phyloP scores from a whole-genome alignment of 495 filamentous ascomycete genomes.

The Annulohypoxylon stygium region DNA sequence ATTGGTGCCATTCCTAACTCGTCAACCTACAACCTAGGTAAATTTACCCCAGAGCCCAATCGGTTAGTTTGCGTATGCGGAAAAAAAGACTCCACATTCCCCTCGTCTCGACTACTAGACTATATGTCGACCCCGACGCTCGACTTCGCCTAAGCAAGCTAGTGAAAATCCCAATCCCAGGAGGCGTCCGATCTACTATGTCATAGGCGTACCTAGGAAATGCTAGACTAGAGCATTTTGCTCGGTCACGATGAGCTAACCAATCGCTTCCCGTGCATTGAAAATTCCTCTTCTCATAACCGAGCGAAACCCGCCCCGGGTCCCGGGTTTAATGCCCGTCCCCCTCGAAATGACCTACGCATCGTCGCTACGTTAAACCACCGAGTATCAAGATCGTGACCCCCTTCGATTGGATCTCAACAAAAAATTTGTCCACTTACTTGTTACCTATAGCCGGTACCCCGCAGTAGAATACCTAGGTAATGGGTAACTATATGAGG shows the following conservation, averaged over 20 bases:
- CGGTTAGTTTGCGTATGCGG: slow-evolving; percentile 18
- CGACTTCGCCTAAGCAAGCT: slow-evolving; percentile 12
- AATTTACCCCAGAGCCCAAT: slow-evolving; percentile 6
- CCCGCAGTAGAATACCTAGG: slow-evolving; percentile 33
- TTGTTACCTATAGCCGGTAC: background rate
- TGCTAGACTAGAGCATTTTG: background rate
- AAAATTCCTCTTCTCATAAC: slow-evolving; percentile 23
- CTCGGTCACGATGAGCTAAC: slow-evolving; percentile 13
- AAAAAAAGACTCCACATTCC: slow-evolving; percentile 28
- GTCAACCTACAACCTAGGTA: background rate
- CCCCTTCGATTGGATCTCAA: slow-evolving; percentile 18
- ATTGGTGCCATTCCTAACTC: slow-evolving; percentile 3
- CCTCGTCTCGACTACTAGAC: slow-evolving; percentile 14
- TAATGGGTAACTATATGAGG: background rate
- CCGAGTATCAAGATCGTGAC: slow-evolving; percentile 30
- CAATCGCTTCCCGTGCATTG: slow-evolving; percentile 44
- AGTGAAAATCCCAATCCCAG: background rate
- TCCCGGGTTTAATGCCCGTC: slow-evolving; percentile 33
- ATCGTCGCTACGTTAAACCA: slow-evolving; percentile 37
- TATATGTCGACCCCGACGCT: slow-evolving; percentile 21
- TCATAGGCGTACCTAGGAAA: slow-evolving; percentile 18
- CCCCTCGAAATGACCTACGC: slow-evolving; percentile 15
- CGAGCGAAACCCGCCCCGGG: slow-evolving; percentile 27
- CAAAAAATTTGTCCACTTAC: slow-evolving; percentile 5
- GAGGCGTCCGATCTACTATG: slow-evolving; percentile 21